Conservation (phyloP, 345 rosid species). For the Heritiera littoralis region DNA sequence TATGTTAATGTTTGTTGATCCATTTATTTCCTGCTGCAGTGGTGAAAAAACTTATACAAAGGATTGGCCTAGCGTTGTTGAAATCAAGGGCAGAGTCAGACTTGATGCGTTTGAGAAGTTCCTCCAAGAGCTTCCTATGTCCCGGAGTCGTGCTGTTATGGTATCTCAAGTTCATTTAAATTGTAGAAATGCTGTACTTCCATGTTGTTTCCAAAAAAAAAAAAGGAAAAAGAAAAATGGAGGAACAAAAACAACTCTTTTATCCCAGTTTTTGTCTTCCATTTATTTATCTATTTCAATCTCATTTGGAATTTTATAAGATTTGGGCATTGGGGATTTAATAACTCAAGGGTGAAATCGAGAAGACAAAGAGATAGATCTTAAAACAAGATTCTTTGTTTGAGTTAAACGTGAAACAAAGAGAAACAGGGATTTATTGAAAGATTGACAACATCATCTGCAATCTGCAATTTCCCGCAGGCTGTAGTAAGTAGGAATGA, state of each 20-base stretch:
- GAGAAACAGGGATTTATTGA: background rate
- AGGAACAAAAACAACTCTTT: conserved; percentile 9
- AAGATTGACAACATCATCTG: background rate
- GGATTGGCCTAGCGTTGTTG: conserved; percentile 70
- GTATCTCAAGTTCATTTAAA: conserved; percentile 58
- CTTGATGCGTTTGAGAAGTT: conserved; percentile 93
- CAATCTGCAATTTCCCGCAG: background rate
- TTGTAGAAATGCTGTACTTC: conserved; percentile 39
- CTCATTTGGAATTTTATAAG: conserved; percentile 4
- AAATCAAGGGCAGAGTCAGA: conserved; percentile 92
- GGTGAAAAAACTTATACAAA: conserved; percentile 71
- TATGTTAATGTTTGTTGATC: background rate
- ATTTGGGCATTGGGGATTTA: background rate
- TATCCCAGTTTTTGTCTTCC: conserved; percentile 5
- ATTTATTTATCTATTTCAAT: conserved; percentile 22
- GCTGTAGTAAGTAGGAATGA: background rate
- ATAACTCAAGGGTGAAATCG: background rate
- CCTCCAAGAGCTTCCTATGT: conserved; percentile 90
- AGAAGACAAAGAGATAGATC: background rate
- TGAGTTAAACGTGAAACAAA: conserved; percentile 11
- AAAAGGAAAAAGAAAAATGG: background rate
- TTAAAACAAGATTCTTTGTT: background rate
- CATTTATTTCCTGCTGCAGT: conserved; percentile 42
- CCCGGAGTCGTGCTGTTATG: conserved; percentile 91
- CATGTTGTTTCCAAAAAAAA: conserved; percentile 21